Evolutionary conservation across 2,329 filamentous ascomycete genomes (phyloP).

Genomic region (Cercospora citrullina): DNA sequence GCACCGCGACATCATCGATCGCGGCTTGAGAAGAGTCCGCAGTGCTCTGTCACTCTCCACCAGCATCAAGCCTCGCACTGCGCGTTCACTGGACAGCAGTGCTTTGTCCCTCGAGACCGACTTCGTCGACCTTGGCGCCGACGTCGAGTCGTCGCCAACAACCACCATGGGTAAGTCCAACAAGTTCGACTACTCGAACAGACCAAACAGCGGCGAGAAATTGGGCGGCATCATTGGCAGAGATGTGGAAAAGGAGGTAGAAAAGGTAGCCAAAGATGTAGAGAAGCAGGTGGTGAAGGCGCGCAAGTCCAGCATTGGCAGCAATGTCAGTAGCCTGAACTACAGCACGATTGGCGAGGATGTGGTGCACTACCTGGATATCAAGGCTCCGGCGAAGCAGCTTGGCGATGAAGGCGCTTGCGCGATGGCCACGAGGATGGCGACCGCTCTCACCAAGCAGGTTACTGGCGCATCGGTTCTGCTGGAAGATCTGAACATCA

Average conservation of each 20-base stretch:
- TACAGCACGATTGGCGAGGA: constrained; percentile 16
- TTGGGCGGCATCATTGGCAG: constrained; percentile 49
- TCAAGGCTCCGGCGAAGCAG: constrained; percentile 48
- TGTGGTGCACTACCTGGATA: constrained; percentile 41
- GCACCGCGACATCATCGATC: constrained; percentile 7
- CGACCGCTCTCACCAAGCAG: constrained; percentile 42
- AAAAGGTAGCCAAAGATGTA: constrained; percentile 36
- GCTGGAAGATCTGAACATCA: constrained; percentile 50
- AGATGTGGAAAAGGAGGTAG: constrained; percentile 44
- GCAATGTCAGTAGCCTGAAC: constrained; percentile 21
- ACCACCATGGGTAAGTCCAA: constrained; percentile 38
- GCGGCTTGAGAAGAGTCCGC: constrained; percentile 20
- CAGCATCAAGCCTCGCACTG: constrained; percentile 11
- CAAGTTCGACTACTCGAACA: constrained; percentile 45
- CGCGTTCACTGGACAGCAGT: constrained; percentile 9
- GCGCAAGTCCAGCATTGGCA: constrained; percentile 34
- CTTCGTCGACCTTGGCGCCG: background rate
- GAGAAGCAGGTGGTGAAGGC: constrained; percentile 30
- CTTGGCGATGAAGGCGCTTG: constrained; percentile 50
- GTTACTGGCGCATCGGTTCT: constrained; percentile 36
- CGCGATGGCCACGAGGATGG: constrained; percentile 46
- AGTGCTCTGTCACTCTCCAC: constrained; percentile 6
- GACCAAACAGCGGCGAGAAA: constrained; percentile 49
- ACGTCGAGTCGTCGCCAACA: background rate
- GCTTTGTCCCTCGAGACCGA: background rate